Conservation (phyloP, 768 basidiomycete genomes). For the Lactarius pseudohatsudake region DNA sequence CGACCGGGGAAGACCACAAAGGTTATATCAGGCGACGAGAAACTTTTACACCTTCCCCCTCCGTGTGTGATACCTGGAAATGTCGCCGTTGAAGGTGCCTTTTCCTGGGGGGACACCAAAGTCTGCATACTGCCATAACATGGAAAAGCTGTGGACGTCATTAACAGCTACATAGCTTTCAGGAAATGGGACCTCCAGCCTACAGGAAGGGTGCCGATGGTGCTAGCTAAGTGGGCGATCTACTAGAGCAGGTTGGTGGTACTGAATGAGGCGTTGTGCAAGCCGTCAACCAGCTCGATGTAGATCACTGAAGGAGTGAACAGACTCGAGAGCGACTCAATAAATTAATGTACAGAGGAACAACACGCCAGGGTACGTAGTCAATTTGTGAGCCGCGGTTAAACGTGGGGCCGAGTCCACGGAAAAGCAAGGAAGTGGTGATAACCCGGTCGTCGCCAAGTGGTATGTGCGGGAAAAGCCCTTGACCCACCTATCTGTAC, state of each 20-base stretch:
- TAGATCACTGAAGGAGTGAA: too few relatives aligned
- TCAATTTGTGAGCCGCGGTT: too few relatives aligned
- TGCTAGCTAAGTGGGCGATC: constrained; percentile 52
- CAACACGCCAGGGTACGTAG: constrained; percentile 21
- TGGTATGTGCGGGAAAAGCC: constrained; percentile 52
- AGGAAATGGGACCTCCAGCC: constrained; percentile 45
- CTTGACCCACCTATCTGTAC: constrained; percentile 55
- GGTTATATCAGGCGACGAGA: too few relatives aligned
- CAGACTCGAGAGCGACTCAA: too few relatives aligned
- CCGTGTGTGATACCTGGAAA: constrained; percentile 34
- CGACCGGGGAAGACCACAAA: too few relatives aligned
- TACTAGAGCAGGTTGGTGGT: constrained; percentile 43
- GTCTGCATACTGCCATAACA: constrained; percentile 64
- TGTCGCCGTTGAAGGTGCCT: constrained; percentile 55
- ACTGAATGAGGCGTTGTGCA: constrained; percentile 45
- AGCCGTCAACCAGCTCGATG: too few relatives aligned
- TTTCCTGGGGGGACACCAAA: constrained; percentile 57
- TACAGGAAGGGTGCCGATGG: constrained; percentile 54
- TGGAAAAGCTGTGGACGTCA: constrained; percentile 23
- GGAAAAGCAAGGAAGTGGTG: constrained; percentile 1
- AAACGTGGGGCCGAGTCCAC: too few relatives aligned
- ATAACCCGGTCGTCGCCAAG: constrained; percentile 46
- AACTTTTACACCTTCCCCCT: too few relatives aligned
- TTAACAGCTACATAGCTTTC: too few relatives aligned
- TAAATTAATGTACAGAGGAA: too few relatives aligned